These are phyloP conservation scores for Kondoa malvinella DNA, from an alignment of 768 basidiomycete species.

Conservation along the genomic window DNA sequence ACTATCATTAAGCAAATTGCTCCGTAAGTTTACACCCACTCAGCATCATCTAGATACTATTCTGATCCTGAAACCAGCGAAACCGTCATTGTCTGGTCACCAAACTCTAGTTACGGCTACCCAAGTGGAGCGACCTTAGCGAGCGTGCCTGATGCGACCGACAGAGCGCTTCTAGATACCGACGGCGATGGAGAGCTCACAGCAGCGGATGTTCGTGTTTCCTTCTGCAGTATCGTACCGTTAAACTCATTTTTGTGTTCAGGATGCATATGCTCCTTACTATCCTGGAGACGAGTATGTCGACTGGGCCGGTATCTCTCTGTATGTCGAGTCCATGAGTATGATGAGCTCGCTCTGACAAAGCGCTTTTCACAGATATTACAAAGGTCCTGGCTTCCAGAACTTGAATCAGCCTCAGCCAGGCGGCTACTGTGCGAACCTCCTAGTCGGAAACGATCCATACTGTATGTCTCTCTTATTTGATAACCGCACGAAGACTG, in stretches of 20 bases:
- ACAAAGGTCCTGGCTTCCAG: slow-evolving; percentile 20
- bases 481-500: too few species aligned
- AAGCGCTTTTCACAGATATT: too few species aligned
- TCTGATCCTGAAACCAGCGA: slow-evolving; percentile 7
- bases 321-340: slow-evolving; percentile 19
- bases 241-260: background rate
- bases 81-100: slow-evolving; percentile 28
- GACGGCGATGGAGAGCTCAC: slow-evolving; percentile 23
- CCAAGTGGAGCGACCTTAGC: slow-evolving; percentile 21
- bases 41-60: too few species aligned
- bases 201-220: slow-evolving; percentile 12
- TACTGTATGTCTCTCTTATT: slow-evolving; percentile 12
- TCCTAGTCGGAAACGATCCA: slow-evolving; percentile 14
- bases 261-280: slow-evolving; percentile 25
- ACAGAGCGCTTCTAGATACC: slow-evolving; percentile 26
- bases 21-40: slow-evolving; percentile 8
- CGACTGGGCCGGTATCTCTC: slow-evolving; percentile 29
- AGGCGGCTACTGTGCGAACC: slow-evolving; percentile 13
- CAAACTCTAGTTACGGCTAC: slow-evolving; percentile 24
- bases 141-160: slow-evolving; percentile 9
- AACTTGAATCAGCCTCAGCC: slow-evolving; percentile 14
- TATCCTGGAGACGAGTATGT: slow-evolving; percentile 28
- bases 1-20: slow-evolving; percentile 24
- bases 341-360: background rate
- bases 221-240: background rate